Evolutionary conservation across 345 rosid species (phyloP), one percentile per base, ranked within the genome.

Genomic region (Rhizophora apiculata): DNA sequence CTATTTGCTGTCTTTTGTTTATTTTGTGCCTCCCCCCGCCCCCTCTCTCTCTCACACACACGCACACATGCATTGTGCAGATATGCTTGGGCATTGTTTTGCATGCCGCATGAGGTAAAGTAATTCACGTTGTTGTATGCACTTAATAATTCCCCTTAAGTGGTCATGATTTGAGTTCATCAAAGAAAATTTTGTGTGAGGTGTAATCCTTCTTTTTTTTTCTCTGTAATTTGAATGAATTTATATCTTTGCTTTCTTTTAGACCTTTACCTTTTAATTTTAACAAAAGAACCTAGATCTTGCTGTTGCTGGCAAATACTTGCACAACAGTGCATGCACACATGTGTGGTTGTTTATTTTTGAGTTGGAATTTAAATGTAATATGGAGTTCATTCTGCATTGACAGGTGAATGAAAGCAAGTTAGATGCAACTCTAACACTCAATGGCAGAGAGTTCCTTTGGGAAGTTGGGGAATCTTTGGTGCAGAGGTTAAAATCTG

Each of bases 401-500:
- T 70, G 68, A 62, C 85, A 94, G 97, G 86, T 83, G 55, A 91
- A 91, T 78, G 58, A 71, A 64, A 67, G 80, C 58, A 68, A 76
- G 53, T 63, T 73, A 22, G 76, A 31, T 63, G 24, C 81, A 65
- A 68, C 68, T 61, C 78, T 91, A 72, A 85, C 78, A 77, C 73
- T 74, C 52, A 80, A 82, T 21, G 84, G 79, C 48, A 84, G 74
- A 72, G 85, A 79, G 73, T 74, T 89, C 60, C 55, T 39, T 59
- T 91, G 98, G 97, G 74, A 81, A 70, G 82, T 73, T 37, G 90
- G 91, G 76, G 89, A 94, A 85, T 78, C 97, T 70, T 81, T 91
- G 69, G 64, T 87, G 67, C 76, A 59, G 70, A 87, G 68, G 73
- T 75, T 94, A 84, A 91, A 91, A 84, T 79, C 79, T 15, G 88